These are phyloP conservation scores for Pezicula neosporulosa DNA, from an alignment of 2,329 filamentous ascomycete species.

Conservation along the genomic window DNA sequence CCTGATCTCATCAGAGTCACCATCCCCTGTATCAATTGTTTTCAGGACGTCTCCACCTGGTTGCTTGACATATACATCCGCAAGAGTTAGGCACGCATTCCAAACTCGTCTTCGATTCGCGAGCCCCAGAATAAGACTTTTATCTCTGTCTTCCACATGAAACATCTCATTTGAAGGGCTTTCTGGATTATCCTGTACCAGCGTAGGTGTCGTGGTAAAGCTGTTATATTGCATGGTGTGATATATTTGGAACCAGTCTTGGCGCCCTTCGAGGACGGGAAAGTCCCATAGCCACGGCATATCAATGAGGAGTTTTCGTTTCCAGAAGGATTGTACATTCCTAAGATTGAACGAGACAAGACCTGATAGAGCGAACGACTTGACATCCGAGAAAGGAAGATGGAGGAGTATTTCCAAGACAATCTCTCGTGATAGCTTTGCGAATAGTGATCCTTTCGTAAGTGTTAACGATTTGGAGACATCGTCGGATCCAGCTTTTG, in stretches of 20 bases:
- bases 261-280: not conserved
- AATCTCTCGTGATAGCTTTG: slow-evolving; percentile 6
- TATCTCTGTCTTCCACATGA: not conserved
- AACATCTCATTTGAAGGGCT: not conserved
- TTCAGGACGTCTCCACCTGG: not conserved
- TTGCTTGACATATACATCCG: not conserved
- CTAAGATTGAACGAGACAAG: slow-evolving; percentile 3
- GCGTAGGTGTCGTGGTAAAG: slow-evolving; percentile 8
- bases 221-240: slow-evolving; percentile 7
- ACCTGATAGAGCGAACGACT: slow-evolving; percentile 5
- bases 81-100: not conserved
- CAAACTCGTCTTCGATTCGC: slow-evolving; percentile 4
- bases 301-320: slow-evolving; percentile 10
- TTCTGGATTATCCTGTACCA: not conserved
- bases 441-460: not conserved
- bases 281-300: slow-evolving; percentile 14
- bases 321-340: slow-evolving; percentile 9
- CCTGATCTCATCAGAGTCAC: not conserved
- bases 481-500: not conserved
- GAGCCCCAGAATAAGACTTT: slow-evolving; percentile 1
- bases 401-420: slow-evolving; percentile 11
- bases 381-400: slow-evolving; percentile 5
- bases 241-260: slow-evolving; percentile 11
- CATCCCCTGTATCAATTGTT: not conserved
- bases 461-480: not conserved